Evolutionary conservation across 768 basidiomycete genomes (phyloP), one percentile per base, ranked within the genome.

Genomic region (Collybia nuda): DNA sequence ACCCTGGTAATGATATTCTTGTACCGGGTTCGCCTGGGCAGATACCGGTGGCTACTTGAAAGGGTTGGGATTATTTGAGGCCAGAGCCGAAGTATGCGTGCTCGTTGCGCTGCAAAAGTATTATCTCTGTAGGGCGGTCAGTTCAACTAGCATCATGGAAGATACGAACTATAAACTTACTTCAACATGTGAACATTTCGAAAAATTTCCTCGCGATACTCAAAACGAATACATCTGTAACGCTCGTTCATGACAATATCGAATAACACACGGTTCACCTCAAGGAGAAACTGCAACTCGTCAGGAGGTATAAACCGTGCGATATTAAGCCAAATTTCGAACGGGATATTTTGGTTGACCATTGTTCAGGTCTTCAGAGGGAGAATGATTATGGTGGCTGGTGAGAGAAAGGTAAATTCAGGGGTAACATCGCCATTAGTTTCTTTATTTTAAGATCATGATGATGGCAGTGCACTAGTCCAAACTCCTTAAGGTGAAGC

Each of bases 241-340:
- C 54, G 60, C 35, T 53, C 49, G 8, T 61, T 51, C 55, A 66
- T 52, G 1, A 55, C 50, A 37, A 62, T 57, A 24, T 50, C 32
- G 36, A 63, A 56, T 6, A 62, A 47, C 8, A 43, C 22, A 29
- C 50, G 54, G 29, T 58, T 58, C 36, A 58, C 40, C 6, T 48
- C 40, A 14, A 53, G 51, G 5, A 61, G 40, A 2, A 21, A 42
- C 18, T 24, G 41, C 12, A 55, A 35, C 22, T 61, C 54, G 12
- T 48, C 21, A 0, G 44, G 6, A 15, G 54, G 28, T 9, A 60
- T 36, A 28, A 58, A 59, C 17, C 24, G 47, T 15, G 46, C 36
- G 40, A 57, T 59, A 47, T 51, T 47, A 14, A 48, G 47, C 59
- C 55, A 64, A 21, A 57, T 40, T 44, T 65, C 57, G 35, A 59